phyloP scores from a whole-genome alignment of 1,139 yeast genomes.

The Suhomyces chickasaworum region DNA sequence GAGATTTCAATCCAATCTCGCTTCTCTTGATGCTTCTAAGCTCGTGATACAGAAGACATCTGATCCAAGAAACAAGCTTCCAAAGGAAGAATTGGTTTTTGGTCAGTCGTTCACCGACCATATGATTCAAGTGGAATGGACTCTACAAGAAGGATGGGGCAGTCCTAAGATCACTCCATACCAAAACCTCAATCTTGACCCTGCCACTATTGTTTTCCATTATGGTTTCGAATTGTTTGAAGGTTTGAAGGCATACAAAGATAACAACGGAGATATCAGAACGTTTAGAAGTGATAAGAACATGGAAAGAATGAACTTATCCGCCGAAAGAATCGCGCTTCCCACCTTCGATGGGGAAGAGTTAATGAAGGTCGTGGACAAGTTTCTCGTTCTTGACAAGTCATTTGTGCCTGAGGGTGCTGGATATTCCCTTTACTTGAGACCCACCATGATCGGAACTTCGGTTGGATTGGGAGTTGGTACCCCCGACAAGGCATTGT shows the following conservation, averaged over 20 bases:
- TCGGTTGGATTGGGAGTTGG: conserved; percentile 39
- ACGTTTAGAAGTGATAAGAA: conserved; percentile 45
- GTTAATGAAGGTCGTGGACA: conserved; percentile 36
- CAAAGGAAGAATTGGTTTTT: conserved; percentile 77
- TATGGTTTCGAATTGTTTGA: conserved; percentile 33
- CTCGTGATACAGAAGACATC: conserved; percentile 58
- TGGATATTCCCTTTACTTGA: conserved; percentile 33
- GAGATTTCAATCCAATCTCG: conserved; percentile 20
- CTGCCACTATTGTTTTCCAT: conserved; percentile 31
- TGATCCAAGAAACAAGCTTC: conserved; percentile 63
- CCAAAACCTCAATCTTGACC: conserved; percentile 34
- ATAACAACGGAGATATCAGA: conserved; percentile 33
- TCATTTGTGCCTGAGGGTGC: conserved; percentile 30
- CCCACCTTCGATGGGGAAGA: conserved; percentile 43
- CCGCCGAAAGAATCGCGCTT: conserved; percentile 40
- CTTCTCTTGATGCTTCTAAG: conserved; percentile 70
- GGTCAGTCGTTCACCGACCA: conserved; percentile 80
- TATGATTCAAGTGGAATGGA: conserved; percentile 45
- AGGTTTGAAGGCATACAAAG: conserved; percentile 34
- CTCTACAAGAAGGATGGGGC: conserved; percentile 37
- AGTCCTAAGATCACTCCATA: conserved; percentile 40
- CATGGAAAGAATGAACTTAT: conserved; percentile 41
- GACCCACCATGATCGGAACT: conserved; percentile 35
- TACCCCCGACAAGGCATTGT: conserved; percentile 37
- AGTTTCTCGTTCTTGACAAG: conserved; percentile 36